Evolutionary conservation across 129 eudicot species (phyloP).

Genomic region (Pulicaria dysenterica): DNA sequence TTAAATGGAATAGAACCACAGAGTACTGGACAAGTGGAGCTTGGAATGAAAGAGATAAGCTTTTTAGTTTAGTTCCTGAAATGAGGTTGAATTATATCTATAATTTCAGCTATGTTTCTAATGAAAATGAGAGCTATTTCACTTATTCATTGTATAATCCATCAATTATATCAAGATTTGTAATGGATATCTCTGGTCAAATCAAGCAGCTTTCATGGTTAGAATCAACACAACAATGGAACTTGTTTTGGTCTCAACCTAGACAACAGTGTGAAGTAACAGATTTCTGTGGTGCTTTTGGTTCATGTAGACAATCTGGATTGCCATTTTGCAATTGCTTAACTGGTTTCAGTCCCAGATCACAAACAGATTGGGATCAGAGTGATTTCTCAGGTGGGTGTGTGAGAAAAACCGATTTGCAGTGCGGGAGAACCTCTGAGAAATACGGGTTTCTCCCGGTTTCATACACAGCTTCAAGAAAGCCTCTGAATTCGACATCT

Average conservation of each 20-base stretch:
- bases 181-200: slow-evolving; percentile 60
- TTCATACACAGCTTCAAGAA: neutral
- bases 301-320: slow-evolving; percentile 39
- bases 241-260: slow-evolving; percentile 59
- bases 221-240: slow-evolving; percentile 42
- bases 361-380: slow-evolving; percentile 40
- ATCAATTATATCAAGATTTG: slow-evolving; percentile 40
- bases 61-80: slow-evolving; percentile 55
- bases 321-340: slow-evolving; percentile 57
- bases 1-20: slow-evolving; percentile 44
- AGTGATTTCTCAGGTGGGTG: slow-evolving; percentile 61
- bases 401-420: slow-evolving; percentile 38
- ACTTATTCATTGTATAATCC: slow-evolving; percentile 41
- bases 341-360: slow-evolving; percentile 38
- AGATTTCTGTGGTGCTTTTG: slow-evolving; percentile 54
- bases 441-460: slow-evolving; percentile 31
- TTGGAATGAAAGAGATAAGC: slow-evolving; percentile 42
- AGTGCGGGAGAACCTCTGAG: slow-evolving; percentile 38
- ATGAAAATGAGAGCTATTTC: slow-evolving; percentile 58
- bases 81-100: slow-evolving; percentile 53
- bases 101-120: slow-evolving; percentile 48
- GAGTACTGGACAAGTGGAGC: slow-evolving; percentile 53
- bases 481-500: slow-evolving; percentile 26
- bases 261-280: slow-evolving; percentile 57
- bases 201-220: slow-evolving; percentile 45